Percentiles rank a stretch among this genome's conserved stretches.
Evolutionary conservation across 2,329 filamentous ascomycete species (phyloP).

Genomic region (Ophiostoma piceae): DNA sequence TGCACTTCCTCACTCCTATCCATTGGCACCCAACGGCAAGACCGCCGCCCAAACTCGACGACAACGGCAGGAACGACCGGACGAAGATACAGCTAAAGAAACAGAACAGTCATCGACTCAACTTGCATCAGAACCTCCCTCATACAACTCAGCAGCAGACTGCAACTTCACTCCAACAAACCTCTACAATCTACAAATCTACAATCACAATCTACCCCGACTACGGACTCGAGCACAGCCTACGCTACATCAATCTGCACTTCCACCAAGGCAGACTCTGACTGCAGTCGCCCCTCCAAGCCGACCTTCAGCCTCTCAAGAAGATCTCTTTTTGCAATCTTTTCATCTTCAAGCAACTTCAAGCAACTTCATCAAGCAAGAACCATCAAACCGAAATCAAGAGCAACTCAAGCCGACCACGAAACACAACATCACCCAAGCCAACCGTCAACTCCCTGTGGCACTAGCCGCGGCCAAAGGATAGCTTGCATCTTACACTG

Average conservation of each 20-base stretch:
- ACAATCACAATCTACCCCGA: background rate
- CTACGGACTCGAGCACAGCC: background rate
- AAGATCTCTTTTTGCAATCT: background rate
- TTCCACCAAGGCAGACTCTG: background rate
- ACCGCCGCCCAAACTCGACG: background rate
- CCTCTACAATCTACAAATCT: background rate
- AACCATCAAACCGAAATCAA: background rate
- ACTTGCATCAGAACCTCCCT: background rate
- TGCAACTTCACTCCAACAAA: too few species aligned
- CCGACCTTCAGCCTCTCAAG: background rate
- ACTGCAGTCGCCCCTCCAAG: background rate
- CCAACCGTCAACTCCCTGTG: background rate
- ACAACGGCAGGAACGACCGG: background rate
- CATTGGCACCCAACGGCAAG: constrained; percentile 3
- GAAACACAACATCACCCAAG: background rate
- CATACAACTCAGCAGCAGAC: too few species aligned
- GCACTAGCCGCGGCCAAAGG: background rate
- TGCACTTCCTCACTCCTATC: background rate
- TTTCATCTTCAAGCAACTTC: background rate
- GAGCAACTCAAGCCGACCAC: background rate
- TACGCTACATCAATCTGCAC: background rate
- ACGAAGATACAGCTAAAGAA: background rate
- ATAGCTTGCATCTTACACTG: background rate
- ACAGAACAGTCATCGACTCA: background rate
- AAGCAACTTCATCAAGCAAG: background rate